These are phyloP conservation scores for Plantago ovata DNA, from an alignment of 257 asterid species.

Conservation along the genomic window DNA sequence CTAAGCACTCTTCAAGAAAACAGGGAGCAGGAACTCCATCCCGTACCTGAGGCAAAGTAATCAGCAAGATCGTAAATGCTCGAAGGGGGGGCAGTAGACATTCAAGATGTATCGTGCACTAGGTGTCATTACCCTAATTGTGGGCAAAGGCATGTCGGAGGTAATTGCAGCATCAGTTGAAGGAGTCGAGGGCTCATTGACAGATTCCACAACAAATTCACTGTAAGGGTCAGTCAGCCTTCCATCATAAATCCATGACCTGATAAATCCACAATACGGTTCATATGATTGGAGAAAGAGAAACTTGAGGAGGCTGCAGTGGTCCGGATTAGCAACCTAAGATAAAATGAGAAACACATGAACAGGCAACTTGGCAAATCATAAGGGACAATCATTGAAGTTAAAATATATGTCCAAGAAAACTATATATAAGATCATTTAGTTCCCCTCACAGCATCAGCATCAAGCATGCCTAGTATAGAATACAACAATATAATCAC, in stretches of 20 bases:
- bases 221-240: conserved; percentile 66
- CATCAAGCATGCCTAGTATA: conserved; percentile 13
- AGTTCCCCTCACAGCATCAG: conserved; percentile 7
- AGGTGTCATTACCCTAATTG: conserved; percentile 57
- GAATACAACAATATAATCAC: conserved; percentile 14
- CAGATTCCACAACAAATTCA: conserved; percentile 77
- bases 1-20: conserved; percentile 72
- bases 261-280: conserved; percentile 80
- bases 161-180: conserved; percentile 33
- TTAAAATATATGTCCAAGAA: conserved; percentile 8
- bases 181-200: conserved; percentile 28
- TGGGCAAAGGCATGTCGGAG: conserved; percentile 50
- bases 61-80: conserved; percentile 24
- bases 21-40: conserved; percentile 79
- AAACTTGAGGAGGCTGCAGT: conserved; percentile 73
- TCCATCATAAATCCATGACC: conserved; percentile 94
- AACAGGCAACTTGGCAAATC: conserved; percentile 17
- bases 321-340: conserved; percentile 88
- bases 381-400: conserved; percentile 8
- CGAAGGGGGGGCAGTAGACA: conserved; percentile 6
- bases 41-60: conserved; percentile 54
- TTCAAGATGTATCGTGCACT: background rate
- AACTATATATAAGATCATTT: conserved; percentile 7
- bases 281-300: conserved; percentile 82
- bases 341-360: conserved; percentile 20